Evolutionary conservation across 257 asterid species (phyloP).

Genomic region (Fraxinus quadrangulata): DNA sequence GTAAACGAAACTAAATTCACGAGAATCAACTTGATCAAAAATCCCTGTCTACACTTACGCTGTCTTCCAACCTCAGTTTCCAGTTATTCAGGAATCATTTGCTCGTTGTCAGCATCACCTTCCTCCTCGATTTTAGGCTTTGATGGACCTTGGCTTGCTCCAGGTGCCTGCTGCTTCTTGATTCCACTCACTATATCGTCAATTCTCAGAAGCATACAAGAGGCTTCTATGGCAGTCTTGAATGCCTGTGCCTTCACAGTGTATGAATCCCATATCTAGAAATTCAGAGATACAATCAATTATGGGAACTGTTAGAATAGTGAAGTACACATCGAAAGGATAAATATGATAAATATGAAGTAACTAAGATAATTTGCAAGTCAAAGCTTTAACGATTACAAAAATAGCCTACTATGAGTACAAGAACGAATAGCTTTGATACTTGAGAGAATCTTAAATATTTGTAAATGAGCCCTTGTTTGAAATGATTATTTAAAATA

Average conservation of each 20-base stretch:
- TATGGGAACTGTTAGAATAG: background rate
- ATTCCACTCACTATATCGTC: conserved; percentile 96
- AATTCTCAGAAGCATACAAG: conserved; percentile 94
- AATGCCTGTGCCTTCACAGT: conserved; percentile 90
- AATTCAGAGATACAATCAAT: background rate
- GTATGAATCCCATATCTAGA: conserved; percentile 96
- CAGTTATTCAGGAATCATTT: conserved; percentile 73
- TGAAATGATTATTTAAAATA: no score
- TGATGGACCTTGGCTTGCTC: conserved; percentile 46
- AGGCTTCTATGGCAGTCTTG: conserved; percentile 94
- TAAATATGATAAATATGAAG: background rate
- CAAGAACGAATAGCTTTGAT: background rate
- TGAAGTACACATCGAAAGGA: no score
- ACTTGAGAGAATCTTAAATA: background rate
- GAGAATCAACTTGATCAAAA: background rate
- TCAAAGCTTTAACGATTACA: background rate
- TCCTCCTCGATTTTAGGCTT: no score
- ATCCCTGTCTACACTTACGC: background rate
- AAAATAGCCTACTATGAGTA: background rate
- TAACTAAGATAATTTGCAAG: background rate
- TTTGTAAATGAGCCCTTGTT: no score
- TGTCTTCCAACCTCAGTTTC: background rate
- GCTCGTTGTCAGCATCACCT: conserved; percentile 79
- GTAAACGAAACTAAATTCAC: no score
- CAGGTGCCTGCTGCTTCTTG: conserved; percentile 76